phyloP scores from a whole-genome alignment of 2,329 filamentous ascomycete species.

The Microascus cirrosus region DNA sequence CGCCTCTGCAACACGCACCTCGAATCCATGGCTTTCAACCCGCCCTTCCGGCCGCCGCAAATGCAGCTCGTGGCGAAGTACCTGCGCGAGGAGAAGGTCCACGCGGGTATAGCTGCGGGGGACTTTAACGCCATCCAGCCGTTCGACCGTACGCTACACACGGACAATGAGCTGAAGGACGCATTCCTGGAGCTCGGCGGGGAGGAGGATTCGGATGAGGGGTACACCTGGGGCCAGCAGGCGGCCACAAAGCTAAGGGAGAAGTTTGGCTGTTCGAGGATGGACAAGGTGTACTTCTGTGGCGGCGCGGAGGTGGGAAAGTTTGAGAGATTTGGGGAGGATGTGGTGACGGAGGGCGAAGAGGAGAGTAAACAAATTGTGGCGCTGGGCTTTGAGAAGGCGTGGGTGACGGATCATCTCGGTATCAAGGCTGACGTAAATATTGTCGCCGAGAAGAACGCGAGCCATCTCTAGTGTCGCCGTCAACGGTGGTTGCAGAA shows the following conservation, averaged over 20 bases:
- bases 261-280: slow-evolving; percentile 35
- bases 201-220: slow-evolving; percentile 34
- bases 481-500: background rate
- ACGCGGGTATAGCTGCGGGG: slow-evolving; percentile 35
- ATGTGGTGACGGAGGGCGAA: slow-evolving; percentile 26
- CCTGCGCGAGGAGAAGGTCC: slow-evolving; percentile 24
- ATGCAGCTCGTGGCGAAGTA: slow-evolving; percentile 28
- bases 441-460: background rate
- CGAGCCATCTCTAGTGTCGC: background rate
- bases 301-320: slow-evolving; percentile 18
- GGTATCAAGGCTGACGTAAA: slow-evolving; percentile 23
- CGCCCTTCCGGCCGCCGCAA: slow-evolving; percentile 36
- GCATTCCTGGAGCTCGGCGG: slow-evolving; percentile 40
- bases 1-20: slow-evolving; percentile 46
- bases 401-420: slow-evolving; percentile 40
- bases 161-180: slow-evolving; percentile 36
- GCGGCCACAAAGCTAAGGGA: slow-evolving; percentile 24
- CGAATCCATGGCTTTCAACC: slow-evolving; percentile 37
- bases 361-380: slow-evolving; percentile 17
- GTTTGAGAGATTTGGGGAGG: slow-evolving; percentile 36
- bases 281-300: slow-evolving; percentile 41
- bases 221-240: slow-evolving; percentile 49
- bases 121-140: slow-evolving; percentile 48
- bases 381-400: slow-evolving; percentile 20
- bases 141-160: slow-evolving; percentile 36